Percentiles rank a stretch among this genome's conserved stretches.
phyloP scores from a whole-genome alignment of 352 stramenopile species.

The Pythium phragmitis region DNA sequence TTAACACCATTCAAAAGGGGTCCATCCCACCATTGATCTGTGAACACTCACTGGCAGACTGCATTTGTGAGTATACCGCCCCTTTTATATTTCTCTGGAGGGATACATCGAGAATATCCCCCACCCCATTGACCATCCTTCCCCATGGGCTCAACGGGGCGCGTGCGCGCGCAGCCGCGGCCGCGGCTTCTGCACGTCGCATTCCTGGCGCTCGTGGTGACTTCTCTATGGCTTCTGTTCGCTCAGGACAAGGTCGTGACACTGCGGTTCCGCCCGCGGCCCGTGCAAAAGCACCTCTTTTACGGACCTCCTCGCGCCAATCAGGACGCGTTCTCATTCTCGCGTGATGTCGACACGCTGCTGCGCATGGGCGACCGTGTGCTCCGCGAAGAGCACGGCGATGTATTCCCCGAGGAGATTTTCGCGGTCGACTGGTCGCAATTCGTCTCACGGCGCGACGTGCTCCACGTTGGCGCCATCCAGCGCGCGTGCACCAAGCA shows the following conservation, averaged over 20 bases:
- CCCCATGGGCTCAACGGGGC: conserved; percentile 1
- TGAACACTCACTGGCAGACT: no score
- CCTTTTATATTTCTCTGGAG: no score
- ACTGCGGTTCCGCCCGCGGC: neutral
- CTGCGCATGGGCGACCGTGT: conserved; percentile 10
- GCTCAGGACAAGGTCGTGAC: neutral
- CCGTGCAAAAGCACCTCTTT: conserved; percentile 7
- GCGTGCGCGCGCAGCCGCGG: neutral
- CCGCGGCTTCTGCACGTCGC: neutral
- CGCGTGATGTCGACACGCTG: conserved; percentile 4
- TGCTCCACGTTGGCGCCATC: conserved; percentile 50
- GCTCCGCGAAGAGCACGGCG: conserved; percentile 15
- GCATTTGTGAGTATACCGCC: no score
- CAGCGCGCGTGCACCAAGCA: conserved; percentile 46
- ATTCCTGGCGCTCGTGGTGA: neutral
- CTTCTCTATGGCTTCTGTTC: conserved; percentile 1
- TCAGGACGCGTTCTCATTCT: neutral
- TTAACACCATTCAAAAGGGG: neutral
- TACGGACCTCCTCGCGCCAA: neutral
- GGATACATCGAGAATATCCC: neutral
- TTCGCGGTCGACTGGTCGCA: conserved; percentile 18
- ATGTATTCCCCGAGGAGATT: conserved; percentile 12
- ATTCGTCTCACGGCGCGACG: conserved; percentile 21
- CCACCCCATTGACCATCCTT: neutral
- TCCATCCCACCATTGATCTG: neutral